Base-by-base conservation (phyloP, 495 filamentous ascomycete species). In the Hypoxylon fuscum region DNA sequence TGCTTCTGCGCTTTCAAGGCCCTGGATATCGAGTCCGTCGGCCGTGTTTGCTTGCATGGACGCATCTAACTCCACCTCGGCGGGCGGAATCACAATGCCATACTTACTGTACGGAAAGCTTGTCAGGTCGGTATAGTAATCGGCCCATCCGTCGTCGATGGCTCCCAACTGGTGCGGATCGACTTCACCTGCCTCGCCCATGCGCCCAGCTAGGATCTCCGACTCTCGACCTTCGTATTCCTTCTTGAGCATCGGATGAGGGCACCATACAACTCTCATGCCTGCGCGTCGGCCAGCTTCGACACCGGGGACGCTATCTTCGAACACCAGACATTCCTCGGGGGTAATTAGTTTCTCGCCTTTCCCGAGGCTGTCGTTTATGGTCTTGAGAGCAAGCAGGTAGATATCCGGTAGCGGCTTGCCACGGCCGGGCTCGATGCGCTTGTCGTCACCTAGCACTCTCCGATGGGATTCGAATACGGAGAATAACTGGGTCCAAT, bases 401-500 rank as follows among this genome's bases (percentile, higher is more conserved):
- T 95, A 99, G 68, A 99, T 99, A 74, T 99, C 96, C 6, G 95
- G 95, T 3, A 92, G 81, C 0, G 95, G 95, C 74, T 99, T 99
- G 11, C 95, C 96, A 9, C 90, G 77, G 0, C 95, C 95, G 20
- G 81, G 74, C 1, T 85, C 79, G 58, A 98, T 93, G 22, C 96
- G 83, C 2, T 79, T 73, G 69, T 99, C 96, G 71, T 99, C 96
- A 5, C 95, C 95, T 2, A 94, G 75, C 0, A 99, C 88, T 37
- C 85, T 83, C 54, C 89, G 85, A 6, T 84, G 72, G 0, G 76
- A 68, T 11, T 87, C 80, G 72, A 99, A 97, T 2, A 84, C 79
- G 15, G 74, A 68, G 76, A 99, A 97, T 3, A 97, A 69, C 22
- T 91, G 79, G 12, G 73, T 65, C 29, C 96, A 78, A 68, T 96